Evolutionary conservation across 1,284 basidiomycete genomes (phyloP).

Genomic region (Tilletia horrida): DNA sequence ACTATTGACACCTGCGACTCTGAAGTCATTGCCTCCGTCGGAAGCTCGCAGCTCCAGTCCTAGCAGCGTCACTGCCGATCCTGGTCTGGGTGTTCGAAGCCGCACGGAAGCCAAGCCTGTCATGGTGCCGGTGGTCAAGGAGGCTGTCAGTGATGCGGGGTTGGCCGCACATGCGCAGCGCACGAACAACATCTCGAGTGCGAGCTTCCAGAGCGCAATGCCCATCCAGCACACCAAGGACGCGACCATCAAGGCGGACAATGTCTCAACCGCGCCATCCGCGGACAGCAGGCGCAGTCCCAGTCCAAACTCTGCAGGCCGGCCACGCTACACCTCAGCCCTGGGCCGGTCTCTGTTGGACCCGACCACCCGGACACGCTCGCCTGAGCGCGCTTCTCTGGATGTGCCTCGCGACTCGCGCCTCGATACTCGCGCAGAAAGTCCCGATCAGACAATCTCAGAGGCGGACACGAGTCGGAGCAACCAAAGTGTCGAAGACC

Average conservation of each 20-base stretch:
- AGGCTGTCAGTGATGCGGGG: background rate
- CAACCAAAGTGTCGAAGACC: constrained; percentile 31
- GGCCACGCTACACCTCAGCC: constrained; percentile 38
- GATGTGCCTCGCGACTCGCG: background rate
- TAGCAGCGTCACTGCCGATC: constrained; percentile 17
- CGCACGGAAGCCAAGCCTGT: background rate
- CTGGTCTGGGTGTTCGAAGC: constrained; percentile 3
- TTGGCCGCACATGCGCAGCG: constrained; percentile 4
- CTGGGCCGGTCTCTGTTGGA: constrained; percentile 37
- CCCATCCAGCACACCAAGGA: constrained; percentile 19
- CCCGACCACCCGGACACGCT: constrained; percentile 14
- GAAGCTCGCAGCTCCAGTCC: background rate
- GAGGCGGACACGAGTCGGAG: constrained; percentile 19
- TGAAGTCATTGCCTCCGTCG: background rate
- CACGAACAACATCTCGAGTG: constrained; percentile 31
- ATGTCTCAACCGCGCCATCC: background rate
- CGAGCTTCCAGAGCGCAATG: constrained; percentile 32
- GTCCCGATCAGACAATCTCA: background rate
- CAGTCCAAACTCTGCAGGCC: constrained; percentile 34
- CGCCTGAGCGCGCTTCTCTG: background rate
- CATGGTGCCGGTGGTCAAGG: background rate
- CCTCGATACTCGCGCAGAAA: background rate
- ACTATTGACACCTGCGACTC: background rate
- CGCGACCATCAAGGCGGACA: background rate
- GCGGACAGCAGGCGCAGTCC: constrained; percentile 22